phyloP scores from a whole-genome alignment of 306 rosid species.

The Pyrus pyrifolia region DNA sequence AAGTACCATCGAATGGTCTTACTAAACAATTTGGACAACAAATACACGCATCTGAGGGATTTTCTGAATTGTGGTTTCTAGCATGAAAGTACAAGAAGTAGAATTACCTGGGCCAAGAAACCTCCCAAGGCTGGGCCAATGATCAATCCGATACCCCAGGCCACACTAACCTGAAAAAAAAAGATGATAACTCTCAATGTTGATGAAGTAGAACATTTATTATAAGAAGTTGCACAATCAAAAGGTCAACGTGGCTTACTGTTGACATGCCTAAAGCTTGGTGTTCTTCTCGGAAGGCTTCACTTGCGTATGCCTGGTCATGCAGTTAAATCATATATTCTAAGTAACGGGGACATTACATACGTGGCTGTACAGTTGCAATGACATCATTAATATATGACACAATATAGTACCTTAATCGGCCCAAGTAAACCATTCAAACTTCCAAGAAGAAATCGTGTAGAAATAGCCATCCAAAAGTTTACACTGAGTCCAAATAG shows the following conservation, averaged over 20 bases:
- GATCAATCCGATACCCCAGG: slow-evolving; percentile 75
- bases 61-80: not conserved
- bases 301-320: slow-evolving; percentile 72
- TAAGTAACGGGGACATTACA: not conserved
- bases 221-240: not conserved
- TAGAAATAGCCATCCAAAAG: slow-evolving; percentile 77
- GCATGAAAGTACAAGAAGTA: not conserved
- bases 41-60: not conserved
- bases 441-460: slow-evolving; percentile 78
- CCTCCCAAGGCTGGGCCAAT: slow-evolving; percentile 94
- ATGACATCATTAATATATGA: not conserved
- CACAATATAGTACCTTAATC: slow-evolving; percentile 50
- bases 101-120: slow-evolving; percentile 72
- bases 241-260: slow-evolving; percentile 35
- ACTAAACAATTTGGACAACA: not conserved
- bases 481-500: slow-evolving; percentile 86
- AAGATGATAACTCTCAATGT: slow-evolving; percentile 5
- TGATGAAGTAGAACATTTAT: not conserved
- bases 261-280: slow-evolving; percentile 76
- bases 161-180: slow-evolving; percentile 56
- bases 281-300: slow-evolving; percentile 62
- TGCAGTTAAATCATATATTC: not conserved
- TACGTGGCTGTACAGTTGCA: not conserved
- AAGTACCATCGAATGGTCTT: not conserved
- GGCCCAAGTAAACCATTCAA: slow-evolving; percentile 84